These are phyloP conservation scores for Penicillium atrosanguineum DNA, from an alignment of 495 filamentous ascomycete genomes.

Conservation along the genomic window DNA sequence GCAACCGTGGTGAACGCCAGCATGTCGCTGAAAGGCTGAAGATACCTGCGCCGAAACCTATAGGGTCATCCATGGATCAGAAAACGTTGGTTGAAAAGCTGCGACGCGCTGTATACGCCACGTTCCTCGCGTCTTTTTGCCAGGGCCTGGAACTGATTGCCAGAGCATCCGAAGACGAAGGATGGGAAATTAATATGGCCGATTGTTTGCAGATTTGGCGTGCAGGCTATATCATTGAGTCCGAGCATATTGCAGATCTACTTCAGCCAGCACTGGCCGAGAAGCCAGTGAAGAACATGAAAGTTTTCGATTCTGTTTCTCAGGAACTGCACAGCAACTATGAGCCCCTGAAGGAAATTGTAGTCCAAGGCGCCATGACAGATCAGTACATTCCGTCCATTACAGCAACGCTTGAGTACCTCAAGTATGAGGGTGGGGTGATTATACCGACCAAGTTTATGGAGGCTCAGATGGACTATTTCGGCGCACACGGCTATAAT, in stretches of 20 bases:
- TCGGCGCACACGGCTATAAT: conserved; percentile 70
- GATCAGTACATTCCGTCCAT: conserved; percentile 65
- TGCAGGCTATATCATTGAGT: conserved; percentile 70
- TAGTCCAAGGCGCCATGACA: conserved; percentile 53
- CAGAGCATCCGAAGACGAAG: conserved; percentile 55
- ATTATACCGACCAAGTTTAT: conserved; percentile 66
- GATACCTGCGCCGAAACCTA: conserved; percentile 40
- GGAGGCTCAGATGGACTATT: conserved; percentile 75
- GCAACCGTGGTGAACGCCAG: conserved; percentile 56
- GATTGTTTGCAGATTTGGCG: conserved; percentile 69
- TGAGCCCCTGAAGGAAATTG: conserved; percentile 53
- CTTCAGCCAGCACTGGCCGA: conserved; percentile 45
- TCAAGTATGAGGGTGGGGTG: conserved; percentile 61
- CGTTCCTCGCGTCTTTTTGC: conserved; percentile 61
- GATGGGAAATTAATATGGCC: conserved; percentile 60
- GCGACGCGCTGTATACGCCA: conserved; percentile 57
- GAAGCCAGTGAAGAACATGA: conserved; percentile 36
- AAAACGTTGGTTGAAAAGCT: conserved; percentile 57
- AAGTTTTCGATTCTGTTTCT: conserved; percentile 50
- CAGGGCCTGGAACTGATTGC: conserved; percentile 69
- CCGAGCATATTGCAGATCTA: conserved; percentile 63
- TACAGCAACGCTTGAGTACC: conserved; percentile 64
- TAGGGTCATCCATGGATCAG: conserved; percentile 42
- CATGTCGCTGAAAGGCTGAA: conserved; percentile 43
- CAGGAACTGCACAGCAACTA: conserved; percentile 53